Conservation (phyloP, 805 yeast species). For the Kregervanrija pseudodelftensis region DNA sequence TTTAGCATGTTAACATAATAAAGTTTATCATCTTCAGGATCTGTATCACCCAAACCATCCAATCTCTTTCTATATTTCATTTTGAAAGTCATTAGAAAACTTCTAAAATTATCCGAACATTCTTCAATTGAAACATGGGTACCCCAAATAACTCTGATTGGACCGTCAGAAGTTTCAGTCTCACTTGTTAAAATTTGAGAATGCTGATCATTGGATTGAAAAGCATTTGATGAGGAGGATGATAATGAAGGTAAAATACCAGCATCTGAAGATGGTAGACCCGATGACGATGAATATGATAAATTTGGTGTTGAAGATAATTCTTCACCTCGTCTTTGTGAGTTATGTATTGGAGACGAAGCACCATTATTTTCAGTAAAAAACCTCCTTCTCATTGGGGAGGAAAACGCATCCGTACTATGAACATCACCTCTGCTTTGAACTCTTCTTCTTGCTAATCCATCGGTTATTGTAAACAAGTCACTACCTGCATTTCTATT, state of each 20-base stretch:
- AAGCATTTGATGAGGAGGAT: conserved; percentile 8
- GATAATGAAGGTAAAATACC: conserved; percentile 11
- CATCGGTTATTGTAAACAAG: conserved; percentile 27
- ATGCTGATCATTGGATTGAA: conserved; percentile 3
- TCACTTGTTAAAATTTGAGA: conserved; percentile 24
- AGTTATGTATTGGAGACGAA: conserved; percentile 10
- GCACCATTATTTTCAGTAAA: conserved; percentile 34
- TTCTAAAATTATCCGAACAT: conserved; percentile 70
- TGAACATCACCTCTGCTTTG: conserved; percentile 72
- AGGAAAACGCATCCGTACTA: conserved; percentile 57
- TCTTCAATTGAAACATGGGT: conserved; percentile 92
- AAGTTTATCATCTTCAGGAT: conserved; percentile 57
- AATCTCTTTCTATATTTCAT: conserved; percentile 57
- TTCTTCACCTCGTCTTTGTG: conserved; percentile 3
- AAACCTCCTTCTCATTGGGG: conserved; percentile 60
- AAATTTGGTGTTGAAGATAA: conserved; percentile 14
- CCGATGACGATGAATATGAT: conserved; percentile 17
- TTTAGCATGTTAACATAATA: conserved; percentile 69
- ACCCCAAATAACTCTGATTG: conserved; percentile 95
- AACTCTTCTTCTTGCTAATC: conserved; percentile 38
- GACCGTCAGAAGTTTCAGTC: conserved; percentile 45
- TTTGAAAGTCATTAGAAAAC: conserved; percentile 79
- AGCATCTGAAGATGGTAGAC: conserved; percentile 17
- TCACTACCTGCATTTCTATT: not conserved
- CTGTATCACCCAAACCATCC: conserved; percentile 33